Conservation (phyloP, 2,329 filamentous ascomycete genomes). For the Colletotrichum melonis region DNA sequence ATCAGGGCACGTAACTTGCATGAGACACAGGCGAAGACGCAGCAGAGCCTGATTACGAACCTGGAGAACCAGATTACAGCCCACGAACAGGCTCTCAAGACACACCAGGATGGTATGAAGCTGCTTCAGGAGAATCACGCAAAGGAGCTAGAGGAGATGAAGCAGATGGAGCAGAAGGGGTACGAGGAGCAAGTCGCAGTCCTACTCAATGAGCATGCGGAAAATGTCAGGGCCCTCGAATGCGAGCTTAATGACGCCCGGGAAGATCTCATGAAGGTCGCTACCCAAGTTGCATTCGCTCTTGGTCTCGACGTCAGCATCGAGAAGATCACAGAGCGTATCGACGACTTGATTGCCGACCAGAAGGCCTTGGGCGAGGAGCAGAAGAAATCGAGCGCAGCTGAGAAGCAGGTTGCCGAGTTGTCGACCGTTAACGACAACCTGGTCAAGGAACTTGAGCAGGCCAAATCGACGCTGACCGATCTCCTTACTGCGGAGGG, state of each 20-base stretch:
- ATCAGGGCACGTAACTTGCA: conserved; percentile 68
- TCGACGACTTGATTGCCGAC: conserved; percentile 66
- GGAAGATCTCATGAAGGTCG: conserved; percentile 73
- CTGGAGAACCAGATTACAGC: conserved; percentile 70
- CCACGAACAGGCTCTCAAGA: conserved; percentile 68
- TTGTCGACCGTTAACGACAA: conserved; percentile 69
- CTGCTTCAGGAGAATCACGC: conserved; percentile 62
- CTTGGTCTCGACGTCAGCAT: conserved; percentile 73
- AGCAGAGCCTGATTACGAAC: conserved; percentile 60
- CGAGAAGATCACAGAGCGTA: conserved; percentile 74
- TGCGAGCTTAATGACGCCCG: conserved; percentile 73
- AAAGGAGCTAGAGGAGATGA: conserved; percentile 61
- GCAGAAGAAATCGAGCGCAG: conserved; percentile 67
- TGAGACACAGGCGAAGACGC: conserved; percentile 54
- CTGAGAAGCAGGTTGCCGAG: conserved; percentile 67
- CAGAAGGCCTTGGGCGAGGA: conserved; percentile 70
- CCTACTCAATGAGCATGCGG: conserved; percentile 71
- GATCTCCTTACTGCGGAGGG: conserved; percentile 65
- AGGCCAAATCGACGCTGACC: conserved; percentile 65
- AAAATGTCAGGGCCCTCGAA: conserved; percentile 67
- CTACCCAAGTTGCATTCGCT: conserved; percentile 70
- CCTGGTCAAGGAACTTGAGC: conserved; percentile 71
- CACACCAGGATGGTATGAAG: conserved; percentile 63
- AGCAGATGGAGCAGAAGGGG: conserved; percentile 61
- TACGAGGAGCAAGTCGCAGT: conserved; percentile 68